phyloP scores from a whole-genome alignment of 2,329 filamentous ascomycete species.

The Curvularia eragrostidis region DNA sequence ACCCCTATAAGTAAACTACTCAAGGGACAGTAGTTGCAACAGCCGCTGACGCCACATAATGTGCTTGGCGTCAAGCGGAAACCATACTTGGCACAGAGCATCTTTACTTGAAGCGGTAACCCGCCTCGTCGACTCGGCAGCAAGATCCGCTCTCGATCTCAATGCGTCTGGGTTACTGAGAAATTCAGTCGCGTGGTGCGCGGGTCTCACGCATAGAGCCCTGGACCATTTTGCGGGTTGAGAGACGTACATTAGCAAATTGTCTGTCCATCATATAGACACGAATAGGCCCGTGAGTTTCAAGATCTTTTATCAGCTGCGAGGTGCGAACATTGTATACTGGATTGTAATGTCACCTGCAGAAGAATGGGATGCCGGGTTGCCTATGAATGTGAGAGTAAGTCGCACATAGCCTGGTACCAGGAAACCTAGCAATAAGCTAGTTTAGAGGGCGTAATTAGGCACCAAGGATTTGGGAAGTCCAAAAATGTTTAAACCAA shows the following conservation, averaged over 20 bases:
- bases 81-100: constrained; percentile 20
- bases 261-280: neutral
- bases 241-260: neutral
- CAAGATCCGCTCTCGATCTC: constrained; percentile 10
- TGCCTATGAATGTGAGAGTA: too few species aligned
- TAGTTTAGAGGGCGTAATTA: neutral
- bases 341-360: neutral
- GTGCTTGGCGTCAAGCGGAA: constrained; percentile 21
- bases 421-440: neutral
- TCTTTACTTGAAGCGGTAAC: constrained; percentile 15
- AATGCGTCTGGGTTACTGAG: neutral
- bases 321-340: neutral
- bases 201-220: neutral
- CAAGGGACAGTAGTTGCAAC: constrained; percentile 4
- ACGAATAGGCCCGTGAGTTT: neutral
- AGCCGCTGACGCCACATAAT: constrained; percentile 9
- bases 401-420: neutral
- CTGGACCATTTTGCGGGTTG: neutral
- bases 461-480: neutral
- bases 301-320: neutral
- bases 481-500: neutral
- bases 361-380: too few species aligned
- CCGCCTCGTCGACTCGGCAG: constrained; percentile 16
- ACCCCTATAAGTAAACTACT: neutral
- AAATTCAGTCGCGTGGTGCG: neutral